Evolutionary conservation across 2,329 filamentous ascomycete genomes (phyloP), one percentile per base, ranked within the genome.

Genomic region (Neofusicoccum parvum): DNA sequence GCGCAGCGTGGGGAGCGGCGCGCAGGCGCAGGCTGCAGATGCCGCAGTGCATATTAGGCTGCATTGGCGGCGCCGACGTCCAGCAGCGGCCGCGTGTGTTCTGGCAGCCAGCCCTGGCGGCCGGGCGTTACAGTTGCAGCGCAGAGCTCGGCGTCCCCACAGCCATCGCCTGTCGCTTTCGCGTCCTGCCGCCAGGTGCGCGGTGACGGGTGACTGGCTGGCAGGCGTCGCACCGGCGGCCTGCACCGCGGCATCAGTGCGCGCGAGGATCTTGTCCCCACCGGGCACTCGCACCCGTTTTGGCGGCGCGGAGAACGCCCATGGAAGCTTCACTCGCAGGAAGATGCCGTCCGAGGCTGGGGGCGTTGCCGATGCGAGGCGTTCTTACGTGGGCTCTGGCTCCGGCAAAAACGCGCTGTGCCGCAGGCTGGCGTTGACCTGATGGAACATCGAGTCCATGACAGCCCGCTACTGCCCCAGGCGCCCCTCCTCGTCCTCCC

Each of bases 281-380:
- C 56, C 56, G 56, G 56, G 56, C 41, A 60, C 41, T 17, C 27
- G 39, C 48, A 60, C 32, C 56, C 56, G 56, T 48, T 46, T 60
- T 39, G 56, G 56, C 56, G 56, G 56, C 41, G 56, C 56, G 56
- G 56, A 60, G 56, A 60, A 60, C 15, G 56, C 56, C 43, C 50
- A 54, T 45, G 56, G 56, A 60, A 60, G 56, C 56, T 60, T 60
- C 56, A 48, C 56, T 60, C 56, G 56, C 56, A 60, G 56, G 56
- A 60, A 60, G 56, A 60, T 60, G 56, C 56, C 56, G 56, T 60
- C 15, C 14, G 43, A 43, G 56, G 39, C 56, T 43, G 48, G 43
- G 7, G 32, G 56, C 56, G 56, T 60, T 60, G 56, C 56, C 56
- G 56, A 60, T 37, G 56, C 32, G 56, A 60, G 56, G 56, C 56